These are phyloP conservation scores for Pythium oligandrum DNA, from an alignment of 352 stramenopile species.

Conservation along the genomic window DNA sequence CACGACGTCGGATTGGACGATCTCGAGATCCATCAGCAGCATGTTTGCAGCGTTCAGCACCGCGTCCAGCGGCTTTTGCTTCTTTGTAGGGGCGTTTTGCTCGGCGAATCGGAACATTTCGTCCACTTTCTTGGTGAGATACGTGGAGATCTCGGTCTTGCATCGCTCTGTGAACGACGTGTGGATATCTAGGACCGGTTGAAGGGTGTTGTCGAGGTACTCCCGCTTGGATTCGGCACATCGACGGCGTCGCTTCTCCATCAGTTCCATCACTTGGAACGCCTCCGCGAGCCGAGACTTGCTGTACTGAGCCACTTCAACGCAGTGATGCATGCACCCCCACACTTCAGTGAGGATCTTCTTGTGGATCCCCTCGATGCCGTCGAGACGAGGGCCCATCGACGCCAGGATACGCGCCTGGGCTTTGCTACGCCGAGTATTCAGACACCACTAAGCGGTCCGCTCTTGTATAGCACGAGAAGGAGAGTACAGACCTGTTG, in stretches of 20 bases:
- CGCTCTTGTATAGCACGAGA: too few species aligned
- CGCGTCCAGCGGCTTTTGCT: constrained; percentile 52
- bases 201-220: constrained; percentile 67
- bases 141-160: constrained; percentile 54
- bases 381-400: constrained; percentile 57
- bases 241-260: constrained; percentile 57
- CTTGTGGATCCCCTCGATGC: constrained; percentile 48
- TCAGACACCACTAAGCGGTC: too few species aligned
- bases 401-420: constrained; percentile 64
- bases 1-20: constrained; percentile 69
- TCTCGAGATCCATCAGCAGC: constrained; percentile 73
- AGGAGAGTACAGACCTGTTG: constrained; percentile 34
- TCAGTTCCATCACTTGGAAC: constrained; percentile 72
- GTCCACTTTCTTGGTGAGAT: constrained; percentile 44
- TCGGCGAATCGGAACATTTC: constrained; percentile 63
- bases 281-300: constrained; percentile 58
- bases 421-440: constrained; percentile 34
- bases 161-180: constrained; percentile 47
- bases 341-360: constrained; percentile 74
- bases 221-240: constrained; percentile 52
- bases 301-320: constrained; percentile 77
- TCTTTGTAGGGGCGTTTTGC: constrained; percentile 36
- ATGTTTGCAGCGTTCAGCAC: constrained; percentile 67
- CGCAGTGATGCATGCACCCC: constrained; percentile 78
- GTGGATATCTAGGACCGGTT: constrained; percentile 36